Evolutionary conservation across 257 asterid genomes (phyloP).

Genomic region (Ilex asprella): DNA sequence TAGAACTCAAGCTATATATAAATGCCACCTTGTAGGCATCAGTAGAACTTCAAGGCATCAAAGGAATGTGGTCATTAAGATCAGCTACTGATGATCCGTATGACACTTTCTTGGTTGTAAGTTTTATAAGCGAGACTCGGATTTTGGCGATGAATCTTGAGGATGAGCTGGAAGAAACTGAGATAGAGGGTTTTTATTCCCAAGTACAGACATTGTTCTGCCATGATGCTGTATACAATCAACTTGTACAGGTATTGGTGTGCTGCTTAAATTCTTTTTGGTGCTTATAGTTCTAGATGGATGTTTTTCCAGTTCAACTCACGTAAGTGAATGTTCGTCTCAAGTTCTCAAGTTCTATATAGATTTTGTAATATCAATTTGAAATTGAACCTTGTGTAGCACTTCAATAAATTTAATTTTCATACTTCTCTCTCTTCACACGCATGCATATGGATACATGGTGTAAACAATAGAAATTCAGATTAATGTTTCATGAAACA

Average conservation of each 20-base stretch:
- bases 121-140: constrained; percentile 92
- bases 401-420: too few relatives aligned
- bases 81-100: constrained; percentile 81
- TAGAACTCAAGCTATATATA: constrained; percentile 5
- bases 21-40: constrained; percentile 56
- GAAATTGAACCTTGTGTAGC: too few relatives aligned
- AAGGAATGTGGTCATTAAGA: constrained; percentile 93
- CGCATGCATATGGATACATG: too few relatives aligned
- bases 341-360: too few relatives aligned
- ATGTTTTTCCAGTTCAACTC: too few relatives aligned
- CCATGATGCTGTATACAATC: constrained; percentile 79
- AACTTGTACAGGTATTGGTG: constrained; percentile 71
- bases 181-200: constrained; percentile 82
- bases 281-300: too few relatives aligned
- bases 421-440: too few relatives aligned
- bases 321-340: too few relatives aligned
- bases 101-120: constrained; percentile 86
- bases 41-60: constrained; percentile 94
- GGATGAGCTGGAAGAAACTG: constrained; percentile 93
- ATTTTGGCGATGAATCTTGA: constrained; percentile 90
- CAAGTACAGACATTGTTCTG: constrained; percentile 81
- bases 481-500: too few relatives aligned
- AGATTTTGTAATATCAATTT: too few relatives aligned
- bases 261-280: too few relatives aligned
- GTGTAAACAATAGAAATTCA: too few relatives aligned